Evolutionary conservation across 2,329 filamentous ascomycete genomes (phyloP).

Genomic region (Cladophialophora psammophila): DNA sequence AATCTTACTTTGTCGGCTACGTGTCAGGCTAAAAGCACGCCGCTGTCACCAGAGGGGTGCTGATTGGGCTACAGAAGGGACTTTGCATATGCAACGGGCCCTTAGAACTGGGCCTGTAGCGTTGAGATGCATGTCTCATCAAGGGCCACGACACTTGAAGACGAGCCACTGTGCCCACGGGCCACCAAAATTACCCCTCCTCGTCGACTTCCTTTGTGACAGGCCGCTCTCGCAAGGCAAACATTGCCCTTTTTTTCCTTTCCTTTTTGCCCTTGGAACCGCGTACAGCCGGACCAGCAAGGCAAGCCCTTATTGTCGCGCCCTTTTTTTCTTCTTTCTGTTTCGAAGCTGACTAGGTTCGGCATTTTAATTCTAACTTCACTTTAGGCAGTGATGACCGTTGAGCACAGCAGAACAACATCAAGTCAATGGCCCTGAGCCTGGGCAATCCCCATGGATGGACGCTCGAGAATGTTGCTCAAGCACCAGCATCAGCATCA

Average conservation of each 20-base stretch:
- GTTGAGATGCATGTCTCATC: constrained; percentile 34
- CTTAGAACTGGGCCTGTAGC: constrained; percentile 28
- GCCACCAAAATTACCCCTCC: constrained; percentile 28
- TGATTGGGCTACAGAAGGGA: constrained; percentile 34
- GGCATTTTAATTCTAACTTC: constrained; percentile 27
- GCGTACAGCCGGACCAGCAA: not conserved
- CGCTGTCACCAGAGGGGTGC: constrained; percentile 1
- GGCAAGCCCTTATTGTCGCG: constrained; percentile 6
- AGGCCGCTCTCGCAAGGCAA: constrained; percentile 32
- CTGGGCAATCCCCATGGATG: constrained; percentile 27
- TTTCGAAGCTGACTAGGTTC: constrained; percentile 21
- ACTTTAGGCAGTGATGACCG: constrained; percentile 36
- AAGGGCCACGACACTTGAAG: constrained; percentile 30
- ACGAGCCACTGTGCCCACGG: constrained; percentile 25
- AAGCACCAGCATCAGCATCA: constrained; percentile 17
- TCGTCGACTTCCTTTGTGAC: constrained; percentile 26
- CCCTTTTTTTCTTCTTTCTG: constrained; percentile 13
- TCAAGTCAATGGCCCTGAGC: constrained; percentile 36
- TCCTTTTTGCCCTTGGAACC: not conserved
- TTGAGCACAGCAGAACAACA: constrained; percentile 23
- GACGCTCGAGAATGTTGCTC: constrained; percentile 32
- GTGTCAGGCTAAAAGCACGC: constrained; percentile 24
- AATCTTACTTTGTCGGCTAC: constrained; percentile 32
- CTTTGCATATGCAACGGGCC: constrained; percentile 33
- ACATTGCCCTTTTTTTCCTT: constrained; percentile 13